Evolutionary conservation across 495 filamentous ascomycete genomes (phyloP).

Genomic region (Aspergillus haitiensis): DNA sequence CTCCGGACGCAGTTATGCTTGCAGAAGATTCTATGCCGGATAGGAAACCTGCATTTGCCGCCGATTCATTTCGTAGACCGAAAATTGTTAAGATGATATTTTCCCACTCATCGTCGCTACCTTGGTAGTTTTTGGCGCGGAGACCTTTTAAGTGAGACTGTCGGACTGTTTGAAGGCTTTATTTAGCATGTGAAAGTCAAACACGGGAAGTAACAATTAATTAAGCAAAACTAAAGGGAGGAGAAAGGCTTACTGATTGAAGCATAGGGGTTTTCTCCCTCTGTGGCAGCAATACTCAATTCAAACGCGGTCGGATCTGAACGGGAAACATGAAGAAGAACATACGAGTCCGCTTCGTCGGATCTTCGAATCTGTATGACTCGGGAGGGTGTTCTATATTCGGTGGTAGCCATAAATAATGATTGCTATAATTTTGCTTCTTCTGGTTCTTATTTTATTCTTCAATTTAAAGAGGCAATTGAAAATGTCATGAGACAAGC

Average conservation of each 20-base stretch:
- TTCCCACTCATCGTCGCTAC: slow-evolving; percentile 59
- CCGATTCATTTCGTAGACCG: slow-evolving; percentile 24
- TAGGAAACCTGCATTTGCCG: slow-evolving; percentile 16
- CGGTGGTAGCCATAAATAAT: slow-evolving; percentile 12
- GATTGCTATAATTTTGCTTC: not conserved
- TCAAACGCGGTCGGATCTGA: slow-evolving; percentile 53
- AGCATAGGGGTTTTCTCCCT: slow-evolving; percentile 61
- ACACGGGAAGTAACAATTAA: not conserved
- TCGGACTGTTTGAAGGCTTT: slow-evolving; percentile 39
- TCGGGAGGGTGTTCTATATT: slow-evolving; percentile 25
- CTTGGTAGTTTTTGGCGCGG: slow-evolving; percentile 53
- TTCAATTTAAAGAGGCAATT: too few relatives aligned
- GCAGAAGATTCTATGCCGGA: slow-evolving; percentile 41
- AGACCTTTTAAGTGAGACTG: slow-evolving; percentile 44
- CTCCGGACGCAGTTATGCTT: slow-evolving; percentile 30
- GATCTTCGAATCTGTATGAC: slow-evolving; percentile 57
- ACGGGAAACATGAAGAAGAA: slow-evolving; percentile 58
- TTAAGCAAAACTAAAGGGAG: not conserved
- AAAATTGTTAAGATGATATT: slow-evolving; percentile 44
- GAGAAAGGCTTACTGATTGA: slow-evolving; percentile 47
- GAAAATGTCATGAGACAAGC: not conserved
- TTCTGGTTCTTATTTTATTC: too few relatives aligned
- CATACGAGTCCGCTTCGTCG: slow-evolving; percentile 51
- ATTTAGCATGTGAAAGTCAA: not conserved
- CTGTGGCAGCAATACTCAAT: slow-evolving; percentile 66